Evolutionary conservation across 306 rosid genomes (phyloP).

Genomic region (Quercus variabilis): DNA sequence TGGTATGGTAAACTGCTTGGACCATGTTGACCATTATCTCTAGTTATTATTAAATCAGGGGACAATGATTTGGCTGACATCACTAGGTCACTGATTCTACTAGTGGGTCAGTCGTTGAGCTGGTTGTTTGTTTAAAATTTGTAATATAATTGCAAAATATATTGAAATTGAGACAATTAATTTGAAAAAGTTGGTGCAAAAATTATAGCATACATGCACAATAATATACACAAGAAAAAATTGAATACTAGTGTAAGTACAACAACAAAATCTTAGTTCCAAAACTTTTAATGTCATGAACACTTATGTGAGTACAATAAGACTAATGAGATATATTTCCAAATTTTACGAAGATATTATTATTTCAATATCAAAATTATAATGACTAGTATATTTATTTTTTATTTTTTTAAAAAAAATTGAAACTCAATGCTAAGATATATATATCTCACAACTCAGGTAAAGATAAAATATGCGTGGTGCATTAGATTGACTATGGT

Average conservation of each 20-base stretch:
- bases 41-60: not conserved
- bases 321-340: too few relatives aligned
- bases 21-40: not conserved
- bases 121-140: not conserved
- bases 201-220: not conserved
- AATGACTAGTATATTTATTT: not conserved
- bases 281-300: not conserved
- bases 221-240: not conserved
- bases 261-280: too few relatives aligned
- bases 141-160: not conserved
- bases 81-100: not conserved
- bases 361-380: not conserved
- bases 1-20: slow-evolving; percentile 31
- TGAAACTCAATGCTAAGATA: not conserved
- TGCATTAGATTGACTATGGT: not conserved
- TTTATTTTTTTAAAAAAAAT: not conserved
- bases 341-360: not conserved
- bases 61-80: not conserved
- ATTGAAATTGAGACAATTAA: not conserved
- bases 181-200: not conserved
- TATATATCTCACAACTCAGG: not conserved
- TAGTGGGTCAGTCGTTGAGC: not conserved
- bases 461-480: not conserved
- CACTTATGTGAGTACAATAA: not conserved
- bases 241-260: not conserved